Evolutionary conservation across 2,329 filamentous ascomycete genomes (phyloP), one percentile per base, ranked within the genome.

Genomic region (Penicillium rolfsii): DNA sequence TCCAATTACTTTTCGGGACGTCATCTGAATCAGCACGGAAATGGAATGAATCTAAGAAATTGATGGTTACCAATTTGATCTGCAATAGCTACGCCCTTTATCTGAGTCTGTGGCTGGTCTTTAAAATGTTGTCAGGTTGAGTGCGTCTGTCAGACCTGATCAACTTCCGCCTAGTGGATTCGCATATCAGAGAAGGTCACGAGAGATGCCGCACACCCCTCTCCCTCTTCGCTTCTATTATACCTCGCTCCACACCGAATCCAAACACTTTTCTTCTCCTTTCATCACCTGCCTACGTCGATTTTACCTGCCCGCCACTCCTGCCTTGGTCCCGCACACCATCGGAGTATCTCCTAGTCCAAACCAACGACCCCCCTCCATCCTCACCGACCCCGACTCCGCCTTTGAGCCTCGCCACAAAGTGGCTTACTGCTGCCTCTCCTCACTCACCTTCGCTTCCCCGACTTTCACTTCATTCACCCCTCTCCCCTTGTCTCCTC

Each of bases 361-460:
- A 52, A 38, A 52, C 22, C 35, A 26, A 24, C 53, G 19, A 46
- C 6, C 28, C 40, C 53, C 53, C 40, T 36, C 52, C 38, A 22
- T 52, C n/a, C 60, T 65, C 61, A 67, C 64, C 64, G 63, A 66
- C 63, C 61, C 52, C 55, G 54, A 62, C 67, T 68, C 64, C 65
- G 60, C 64, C 60, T 61, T 62, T 62, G 55, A 62, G 60, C 62
- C 59, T 69, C 60, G 67, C 67, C 67, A 69, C 67, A 69, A 68
- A 54, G 66, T 69, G 67, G 67, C 67, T 69, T 67, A 58, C 63
- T 60, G 60, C 66, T 65, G 66, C 65, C 65, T 65, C 66, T 67
- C 66, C 62, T 60, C 54, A 57, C 57, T 50, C 40, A 48, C 63
- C 61, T 28, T 56, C 60, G 56, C 56, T 63, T 59, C 60, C 53